Evolutionary conservation across 2,329 filamentous ascomycete species (phyloP), one percentile per base, ranked within the genome.

Genomic region (Passalora sequoiae): DNA sequence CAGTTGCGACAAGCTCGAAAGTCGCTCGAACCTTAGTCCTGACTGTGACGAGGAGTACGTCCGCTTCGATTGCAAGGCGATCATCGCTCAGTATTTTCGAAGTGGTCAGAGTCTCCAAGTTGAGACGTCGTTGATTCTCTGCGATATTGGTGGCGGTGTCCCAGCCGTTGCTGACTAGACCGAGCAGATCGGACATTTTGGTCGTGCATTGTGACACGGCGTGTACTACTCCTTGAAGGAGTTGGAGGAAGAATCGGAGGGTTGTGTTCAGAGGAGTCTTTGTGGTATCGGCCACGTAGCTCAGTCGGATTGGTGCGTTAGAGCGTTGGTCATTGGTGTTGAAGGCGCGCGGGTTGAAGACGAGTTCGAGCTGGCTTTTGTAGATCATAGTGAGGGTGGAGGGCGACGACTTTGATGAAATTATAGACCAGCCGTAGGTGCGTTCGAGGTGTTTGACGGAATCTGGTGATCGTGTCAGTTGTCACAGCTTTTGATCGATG

Each of bases 181-280:
- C 54, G 12, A 91, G 71, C 19, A 91, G 69, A 24, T 72, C 68
- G 12, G 72, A 70, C 20, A 83, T 68, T 38, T 70, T 70, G 0
- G 77, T 83, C 36, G 72, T 67, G 43, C 71, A 69, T 60, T 83
- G 82, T 9, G 73, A 68, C 30, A 87, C 64, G 1, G 71, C 75
- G 36, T 83, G 78, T 30, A 86, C 68, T 44, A 83, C 76, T 44
- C 85, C 81, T 31, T 81, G 76, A 45, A 89, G 80, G 55, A 80
- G 77, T 57, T 85, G 78, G 6, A 91, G 67, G 60, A 89, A 86
- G 66, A 89, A 89, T 27, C 84, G 81, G 54, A 80, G 82, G 59
- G 84, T 84, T 0, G 75, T 73, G 1, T 80, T 81, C 40, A 79
- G 64, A 0, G 78, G 76, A 22, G 71, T 60, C 7, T 77, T 68